Conservation (phyloP, 805 yeast genomes). For the Ogataea saltuana region DNA sequence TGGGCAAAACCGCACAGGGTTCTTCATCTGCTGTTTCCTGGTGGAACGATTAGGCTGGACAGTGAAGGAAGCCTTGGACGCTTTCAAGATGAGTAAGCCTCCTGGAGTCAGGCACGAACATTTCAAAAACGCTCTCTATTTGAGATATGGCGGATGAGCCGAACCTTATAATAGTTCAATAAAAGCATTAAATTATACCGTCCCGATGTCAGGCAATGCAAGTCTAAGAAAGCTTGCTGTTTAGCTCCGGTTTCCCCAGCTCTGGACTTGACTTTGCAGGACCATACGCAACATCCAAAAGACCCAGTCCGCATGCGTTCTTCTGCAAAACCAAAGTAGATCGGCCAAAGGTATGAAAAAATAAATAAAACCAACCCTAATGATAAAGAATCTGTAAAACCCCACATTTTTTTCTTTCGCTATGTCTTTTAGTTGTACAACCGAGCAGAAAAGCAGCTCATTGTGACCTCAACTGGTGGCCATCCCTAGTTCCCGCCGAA, state of each 20-base stretch:
- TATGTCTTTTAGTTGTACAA: too few species aligned
- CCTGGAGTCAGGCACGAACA: conserved; percentile 82
- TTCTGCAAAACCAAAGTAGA: not conserved
- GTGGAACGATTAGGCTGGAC: conserved; percentile 59
- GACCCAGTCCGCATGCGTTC: not conserved
- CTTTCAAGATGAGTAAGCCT: conserved; percentile 54
- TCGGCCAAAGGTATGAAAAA: not conserved
- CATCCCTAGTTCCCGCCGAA: too few species aligned
- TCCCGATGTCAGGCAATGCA: too few species aligned
- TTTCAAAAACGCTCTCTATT: conserved; percentile 69
- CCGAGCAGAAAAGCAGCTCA: too few species aligned
- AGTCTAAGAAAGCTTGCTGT: conserved; percentile 2
- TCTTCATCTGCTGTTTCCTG: conserved; percentile 66
- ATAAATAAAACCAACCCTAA: not conserved
- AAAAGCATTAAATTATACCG: conserved; percentile 5
- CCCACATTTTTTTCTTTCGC: too few species aligned
- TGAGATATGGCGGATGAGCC: conserved; percentile 49
- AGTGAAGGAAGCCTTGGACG: conserved; percentile 62
- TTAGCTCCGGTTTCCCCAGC: not conserved
- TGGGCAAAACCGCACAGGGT: conserved; percentile 80
- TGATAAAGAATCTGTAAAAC: conserved; percentile 2
- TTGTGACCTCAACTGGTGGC: too few species aligned
- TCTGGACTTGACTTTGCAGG: not conserved
- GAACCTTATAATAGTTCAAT: not conserved
- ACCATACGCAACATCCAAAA: not conserved